Evolutionary conservation across 139 green algal genomes (phyloP), one percentile per base, ranked within the genome.

Genomic region (Haematococcus lacustris): DNA sequence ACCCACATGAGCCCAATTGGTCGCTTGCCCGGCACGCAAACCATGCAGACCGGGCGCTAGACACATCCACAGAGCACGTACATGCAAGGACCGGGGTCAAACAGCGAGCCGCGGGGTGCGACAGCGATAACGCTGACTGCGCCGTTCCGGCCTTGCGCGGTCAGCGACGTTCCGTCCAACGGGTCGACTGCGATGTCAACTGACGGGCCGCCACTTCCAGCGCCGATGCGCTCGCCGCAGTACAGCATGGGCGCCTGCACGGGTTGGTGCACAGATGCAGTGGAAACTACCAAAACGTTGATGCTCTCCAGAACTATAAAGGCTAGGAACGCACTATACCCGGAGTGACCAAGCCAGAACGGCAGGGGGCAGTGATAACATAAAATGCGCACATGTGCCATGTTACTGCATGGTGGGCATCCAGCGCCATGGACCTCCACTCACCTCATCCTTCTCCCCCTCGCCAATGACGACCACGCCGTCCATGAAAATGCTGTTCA

Each of bases 121-220:
- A 94, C 38, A 0, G 89, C 91, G 67, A 96, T 93, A 1, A 94
- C 85, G 60, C 77, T 83, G 38, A 82, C 53, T 21, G 78, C 78
- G 35, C 78, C 80, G 53, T 80, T 71, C 9, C 77, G 66, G 43
- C 77, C 83, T 70, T 81, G 66, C 61, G 87, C 80, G 17, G 87
- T 90, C 26, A 92, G 80, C 25, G 81, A 87, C 57, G 88, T 94
- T 41, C 89, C 88, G 61, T 94, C 89, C 37, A 94, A 79, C 7
- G 87, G 91, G 74, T 94, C 88, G n/a, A 96, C 87, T 23, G 91
- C 91, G 72, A 96, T 91, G 80, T 96, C 91, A 28, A 92, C 75
- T 59, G 82, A 59, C 41, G 81, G 84, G 33, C 60, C 34, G 1
- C 32, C 5, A 2, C 23, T 59, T 51, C 82, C 80, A 47, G 82